These are phyloP conservation scores for Rhizophagus prolifer DNA, from an alignment of 192 early-diverging fungal genomes.

Conservation along the genomic window DNA sequence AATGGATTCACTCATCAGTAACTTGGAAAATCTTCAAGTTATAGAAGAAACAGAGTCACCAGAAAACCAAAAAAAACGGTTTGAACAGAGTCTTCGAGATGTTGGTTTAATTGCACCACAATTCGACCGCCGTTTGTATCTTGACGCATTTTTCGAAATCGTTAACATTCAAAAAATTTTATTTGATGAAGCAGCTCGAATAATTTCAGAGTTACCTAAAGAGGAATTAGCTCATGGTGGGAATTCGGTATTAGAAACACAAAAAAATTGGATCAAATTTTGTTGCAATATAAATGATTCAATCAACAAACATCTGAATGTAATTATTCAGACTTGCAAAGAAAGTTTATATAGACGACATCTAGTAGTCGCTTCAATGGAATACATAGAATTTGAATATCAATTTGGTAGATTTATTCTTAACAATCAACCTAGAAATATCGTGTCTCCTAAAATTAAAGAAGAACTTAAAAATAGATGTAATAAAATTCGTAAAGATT, in stretches of 20 bases:
- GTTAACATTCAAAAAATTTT: conserved; percentile 22
- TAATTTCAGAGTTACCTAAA: conserved; percentile 12
- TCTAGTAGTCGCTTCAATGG: neutral
- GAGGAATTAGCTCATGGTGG: neutral
- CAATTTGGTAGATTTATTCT: neutral
- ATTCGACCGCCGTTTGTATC: conserved; percentile 1
- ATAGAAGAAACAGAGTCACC: neutral
- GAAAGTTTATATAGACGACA: conserved; percentile 1
- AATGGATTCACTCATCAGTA: neutral
- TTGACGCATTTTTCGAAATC: conserved; percentile 19
- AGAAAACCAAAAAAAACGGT: neutral
- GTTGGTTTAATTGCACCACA: conserved; percentile 3
- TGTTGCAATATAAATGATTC: neutral
- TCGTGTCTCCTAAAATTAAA: neutral
- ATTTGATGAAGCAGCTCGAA: conserved; percentile 6
- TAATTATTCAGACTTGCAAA: conserved; percentile 5
- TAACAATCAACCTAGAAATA: neutral
- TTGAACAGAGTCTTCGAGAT: neutral
- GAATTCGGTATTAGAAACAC: neutral
- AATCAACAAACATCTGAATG: neutral
- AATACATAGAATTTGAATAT: neutral
- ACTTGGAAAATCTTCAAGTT: neutral
- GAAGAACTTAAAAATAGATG: neutral
- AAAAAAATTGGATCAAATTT: conserved; percentile 16
- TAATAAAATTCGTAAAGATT: neutral